These are phyloP conservation scores for Candida nemodendra DNA, from an alignment of 805 yeast species.

Conservation along the genomic window DNA sequence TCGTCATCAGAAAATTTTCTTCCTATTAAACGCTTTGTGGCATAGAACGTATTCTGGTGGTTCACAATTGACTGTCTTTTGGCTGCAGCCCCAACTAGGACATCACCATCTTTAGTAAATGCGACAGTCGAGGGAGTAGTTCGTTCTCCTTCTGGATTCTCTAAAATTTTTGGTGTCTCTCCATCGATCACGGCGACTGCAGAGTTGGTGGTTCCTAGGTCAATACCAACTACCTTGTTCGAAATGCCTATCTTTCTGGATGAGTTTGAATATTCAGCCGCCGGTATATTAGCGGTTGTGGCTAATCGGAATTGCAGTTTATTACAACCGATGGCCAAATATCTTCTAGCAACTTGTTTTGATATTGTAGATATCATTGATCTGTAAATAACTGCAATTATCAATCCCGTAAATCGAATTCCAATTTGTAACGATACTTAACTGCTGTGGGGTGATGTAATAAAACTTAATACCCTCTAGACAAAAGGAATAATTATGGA, in stretches of 20 bases:
- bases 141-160: constrained; percentile 73
- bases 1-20: constrained; percentile 86
- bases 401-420: no score
- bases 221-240: constrained; percentile 74
- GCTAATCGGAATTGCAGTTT: not conserved
- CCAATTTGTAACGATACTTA: no score
- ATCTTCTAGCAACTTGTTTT: not conserved
- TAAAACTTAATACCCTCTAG: no score
- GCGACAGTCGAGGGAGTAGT: constrained; percentile 95
- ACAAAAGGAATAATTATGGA: no score
- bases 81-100: constrained; percentile 92
- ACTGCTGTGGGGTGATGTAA: not conserved
- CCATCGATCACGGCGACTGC: constrained; percentile 87
- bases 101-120: constrained; percentile 82
- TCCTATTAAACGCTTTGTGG: constrained; percentile 94
- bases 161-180: constrained; percentile 70
- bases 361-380: not conserved
- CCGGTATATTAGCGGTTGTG: not conserved
- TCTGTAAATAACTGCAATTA: no score
- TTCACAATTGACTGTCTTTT: constrained; percentile 95
- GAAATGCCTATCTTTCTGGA: not conserved
- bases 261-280: not conserved
- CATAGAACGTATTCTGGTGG: constrained; percentile 90
- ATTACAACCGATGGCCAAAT: not conserved
- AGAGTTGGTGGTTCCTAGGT: constrained; percentile 86